Base-by-base conservation (phyloP, 148 eudicot species). In the Talinum fruticosum region DNA sequence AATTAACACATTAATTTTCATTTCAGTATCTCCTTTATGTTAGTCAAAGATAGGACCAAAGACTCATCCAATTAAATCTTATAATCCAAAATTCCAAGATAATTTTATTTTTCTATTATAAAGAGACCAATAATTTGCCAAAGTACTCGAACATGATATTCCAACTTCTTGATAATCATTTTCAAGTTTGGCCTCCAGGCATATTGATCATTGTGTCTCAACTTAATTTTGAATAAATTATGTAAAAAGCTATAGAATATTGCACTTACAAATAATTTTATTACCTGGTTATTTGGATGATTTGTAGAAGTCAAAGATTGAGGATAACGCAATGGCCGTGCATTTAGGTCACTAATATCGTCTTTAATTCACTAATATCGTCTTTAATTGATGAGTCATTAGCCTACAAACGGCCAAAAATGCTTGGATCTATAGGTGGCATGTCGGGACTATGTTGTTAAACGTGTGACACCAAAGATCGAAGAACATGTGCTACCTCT, bases 371-470 rank as follows among this genome's bases (percentile, higher is more conserved):
- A 32, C 34, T 30, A 24, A 21, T 16, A 66, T 6, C 23, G 15
- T 14, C 7, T 30, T 23, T 34, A 15, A 4, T 38, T 4, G 57
- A 44, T 33, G 54, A 38, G 13, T 19, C 32, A 6, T 41, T 59
- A 75, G 1, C 12, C 13, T 64, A 29, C 4, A 75, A 41, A 38
- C 57, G 30, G 3, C 61, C 71, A 65, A 64, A 19, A 36, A 75
- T 65, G 59, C 78, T 30, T 28, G 66, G 59, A 36, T 75, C 78
- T 19, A 75, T 6, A 28, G 28, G 14, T 41, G 28, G 14, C 10
- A 37, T 24, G n/a, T 74, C 12, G 36, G 71, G 78, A 75, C 10
- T 32, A n/a, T 65, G 38, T 65, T 75, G 59, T 6, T 75, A 21
- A 41, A 64, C 10, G 8, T 64, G 78, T 64, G 71, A 38, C 10